Evolutionary conservation across 495 filamentous ascomycete species (phyloP), one percentile per base, ranked within the genome.

Genomic region (Evernia prunastri): DNA sequence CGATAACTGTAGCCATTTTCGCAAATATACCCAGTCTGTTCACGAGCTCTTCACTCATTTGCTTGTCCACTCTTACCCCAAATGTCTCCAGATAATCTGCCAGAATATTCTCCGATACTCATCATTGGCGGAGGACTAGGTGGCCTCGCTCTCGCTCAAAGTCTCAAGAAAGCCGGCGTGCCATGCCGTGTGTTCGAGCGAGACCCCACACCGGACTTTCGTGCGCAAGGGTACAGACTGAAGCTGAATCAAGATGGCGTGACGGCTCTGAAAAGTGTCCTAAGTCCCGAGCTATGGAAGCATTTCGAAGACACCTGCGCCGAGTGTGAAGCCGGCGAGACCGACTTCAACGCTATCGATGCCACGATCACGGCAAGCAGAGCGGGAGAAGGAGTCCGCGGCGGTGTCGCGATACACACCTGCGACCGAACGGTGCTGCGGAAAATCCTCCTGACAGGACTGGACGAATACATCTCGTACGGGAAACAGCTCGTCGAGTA

Each of bases 281-380:
- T 87, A 13, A 73, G 74, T 1, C 74, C 80, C 0, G 71, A 76
- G 1, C 64, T 70, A 1, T 83, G 73, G 63, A 59, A 76, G 57
- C 68, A 69, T 31, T 86, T 87, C 73, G 82, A 80, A 73, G 76
- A 80, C 43, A 76, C 70, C 11, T 84, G 79, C 68, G 79, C 81
- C 49, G 80, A 82, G 64, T 82, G 76, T 3, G 76, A 61, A 25
- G 65, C 69, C 12, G 72, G 71, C 29, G 63, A 65, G 37, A 39
- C 66, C 4, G 70, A 66, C 29, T 64, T 76, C 9, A 56, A 69
- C 12, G 64, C 61, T 45, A 68, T 73, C 72, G 67, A 57, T 68
- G 70, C 57, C 71, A 72, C 42, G 20, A 36, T 58, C 9, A 60
- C 15, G 15, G 31, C 60, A 58, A 56, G 43, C 27, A n/a, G n/a